Base-by-base conservation (phyloP, 2,329 filamentous ascomycete species). In the Apiospora malaysiana region DNA sequence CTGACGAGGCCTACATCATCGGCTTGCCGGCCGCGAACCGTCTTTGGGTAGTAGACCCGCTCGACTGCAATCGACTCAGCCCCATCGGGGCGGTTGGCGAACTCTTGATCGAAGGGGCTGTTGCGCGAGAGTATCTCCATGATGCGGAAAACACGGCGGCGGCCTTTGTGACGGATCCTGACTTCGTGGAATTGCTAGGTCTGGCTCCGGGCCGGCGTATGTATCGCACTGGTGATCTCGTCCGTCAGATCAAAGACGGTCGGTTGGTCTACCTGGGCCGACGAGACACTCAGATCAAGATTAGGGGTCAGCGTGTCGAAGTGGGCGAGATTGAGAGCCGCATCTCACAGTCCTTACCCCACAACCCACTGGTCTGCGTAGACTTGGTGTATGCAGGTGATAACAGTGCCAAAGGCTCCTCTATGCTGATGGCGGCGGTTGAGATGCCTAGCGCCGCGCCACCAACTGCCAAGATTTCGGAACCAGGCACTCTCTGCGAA, bases 241-340 rank as follows among this genome's bases (percentile, higher is more conserved):
- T 73, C 32, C 72, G 73, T 40, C 80, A 79, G n/a, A 71, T 76
- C 51, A 71, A 72, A 14, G 74, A 81, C 66, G 78, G 79, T 7
- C 71, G 45, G 51, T 73, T 82, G 25, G 59, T 77, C 2, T 79
- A 78, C 68, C 69, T 84, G 65, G 85, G 85, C 66, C 81, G 86
- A 65, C 84, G 83, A 70, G 85, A 87, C 74, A 72, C 69, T 6
- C 81, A 81, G 1, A 79, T 87, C 63, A 88, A 88, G 74, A 76
- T 88, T 14, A 81, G 83, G 43, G 88, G 88, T 63, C 86, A 81
- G 69, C 74, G 85, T 71, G 79, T 85, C 71, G 87, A 83, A 77
- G 77, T 84, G 69, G 83, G 80, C n/a, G 84, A 83, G 75, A 83
- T 83, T 67, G 86, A 82, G 46, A 51, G 71, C 40, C 71, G 73